Percentiles rank a stretch among this genome's conserved stretches.
phyloP scores from a whole-genome alignment of 129 eudicot genomes.

The Centaurea solstitialis region DNA sequence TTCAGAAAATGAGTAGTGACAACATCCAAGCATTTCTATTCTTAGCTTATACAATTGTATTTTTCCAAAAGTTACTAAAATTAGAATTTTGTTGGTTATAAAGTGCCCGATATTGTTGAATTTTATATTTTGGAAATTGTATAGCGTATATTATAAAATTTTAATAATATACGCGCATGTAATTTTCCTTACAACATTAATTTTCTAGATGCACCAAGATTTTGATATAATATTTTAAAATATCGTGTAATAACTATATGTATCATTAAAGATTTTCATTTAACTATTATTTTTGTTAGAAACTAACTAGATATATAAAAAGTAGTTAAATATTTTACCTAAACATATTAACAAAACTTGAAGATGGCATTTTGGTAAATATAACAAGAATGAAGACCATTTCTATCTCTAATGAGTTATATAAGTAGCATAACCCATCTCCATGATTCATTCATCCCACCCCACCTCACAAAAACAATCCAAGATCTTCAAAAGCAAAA shows the following conservation, averaged over 20 bases:
- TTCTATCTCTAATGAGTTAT: slow-evolving; percentile 5
- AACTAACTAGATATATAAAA: neutral
- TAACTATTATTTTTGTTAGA: neutral
- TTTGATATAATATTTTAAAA: neutral
- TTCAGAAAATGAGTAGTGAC: neutral
- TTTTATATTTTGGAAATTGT: neutral
- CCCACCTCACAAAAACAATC: slow-evolving; percentile 1
- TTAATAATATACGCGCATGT: neutral
- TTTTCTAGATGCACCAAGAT: neutral
- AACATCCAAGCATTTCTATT: neutral
- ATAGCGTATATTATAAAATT: neutral
- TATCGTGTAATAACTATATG: neutral
- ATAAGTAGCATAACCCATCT: slow-evolving; percentile 21
- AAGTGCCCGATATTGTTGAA: too few species aligned
- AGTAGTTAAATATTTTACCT: neutral
- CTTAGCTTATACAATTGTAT: neutral
- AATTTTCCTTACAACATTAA: neutral
- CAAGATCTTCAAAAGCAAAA: neutral
- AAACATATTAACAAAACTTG: neutral
- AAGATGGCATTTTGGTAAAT: slow-evolving; percentile 22
- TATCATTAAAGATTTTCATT: neutral
- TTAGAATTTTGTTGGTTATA: neutral
- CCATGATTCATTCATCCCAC: slow-evolving; percentile 23
- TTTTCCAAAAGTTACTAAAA: neutral
- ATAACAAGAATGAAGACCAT: neutral